Evolutionary conservation across 306 rosid genomes (phyloP).

Genomic region (Quercus suber): DNA sequence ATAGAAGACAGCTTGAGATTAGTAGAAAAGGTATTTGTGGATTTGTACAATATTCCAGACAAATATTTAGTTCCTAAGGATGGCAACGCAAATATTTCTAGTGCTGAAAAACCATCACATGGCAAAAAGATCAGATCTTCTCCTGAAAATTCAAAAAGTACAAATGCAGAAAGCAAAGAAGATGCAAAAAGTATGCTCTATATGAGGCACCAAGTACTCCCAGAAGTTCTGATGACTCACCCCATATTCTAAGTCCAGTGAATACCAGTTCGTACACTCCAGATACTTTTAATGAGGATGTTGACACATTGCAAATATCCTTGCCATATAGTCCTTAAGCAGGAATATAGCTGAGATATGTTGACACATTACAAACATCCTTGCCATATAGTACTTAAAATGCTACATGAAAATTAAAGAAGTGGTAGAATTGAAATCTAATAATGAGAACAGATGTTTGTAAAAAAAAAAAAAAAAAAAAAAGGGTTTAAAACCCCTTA

Average conservation of each 20-base stretch:
- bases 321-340: conserved; percentile 65
- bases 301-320: conserved; percentile 42
- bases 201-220: conserved; percentile 19
- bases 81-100: conserved; percentile 19
- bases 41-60: conserved; percentile 37
- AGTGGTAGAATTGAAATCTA: not conserved
- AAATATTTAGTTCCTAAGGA: conserved; percentile 18
- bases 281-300: conserved; percentile 41
- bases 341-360: conserved; percentile 70
- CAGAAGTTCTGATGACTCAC: conserved; percentile 20
- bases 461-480: no score
- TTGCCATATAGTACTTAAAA: conserved; percentile 41
- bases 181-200: conserved; percentile 26
- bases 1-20: conserved; percentile 78
- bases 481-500: no score
- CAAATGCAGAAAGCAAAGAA: conserved; percentile 16
- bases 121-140: conserved; percentile 47
- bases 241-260: conserved; percentile 13
- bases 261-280: conserved; percentile 23
- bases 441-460: not conserved
- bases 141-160: conserved; percentile 23
- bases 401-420: not conserved
- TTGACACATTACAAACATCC: conserved; percentile 38
- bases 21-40: conserved; percentile 67
- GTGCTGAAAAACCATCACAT: conserved; percentile 30